Evolutionary conservation across 2,329 filamentous ascomycete species (phyloP).

Genomic region (Lasiodiplodia theobromae): DNA sequence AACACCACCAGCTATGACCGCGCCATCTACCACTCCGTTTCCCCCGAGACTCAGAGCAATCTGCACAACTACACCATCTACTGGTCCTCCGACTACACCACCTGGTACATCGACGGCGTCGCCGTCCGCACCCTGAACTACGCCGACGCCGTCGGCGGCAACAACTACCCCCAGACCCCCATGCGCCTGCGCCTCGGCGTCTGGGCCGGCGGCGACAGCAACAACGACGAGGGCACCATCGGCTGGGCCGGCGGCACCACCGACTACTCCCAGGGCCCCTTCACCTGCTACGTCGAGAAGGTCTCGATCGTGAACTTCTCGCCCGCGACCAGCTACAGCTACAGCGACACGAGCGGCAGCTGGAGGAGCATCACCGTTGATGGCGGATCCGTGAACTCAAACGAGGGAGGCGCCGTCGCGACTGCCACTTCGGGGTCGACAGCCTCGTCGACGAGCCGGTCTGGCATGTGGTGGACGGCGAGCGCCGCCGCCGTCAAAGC

Average conservation of each 20-base stretch:
- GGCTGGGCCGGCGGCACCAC: constrained; percentile 67
- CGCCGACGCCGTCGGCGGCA: constrained; percentile 58
- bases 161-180: constrained; percentile 74
- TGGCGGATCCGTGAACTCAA: constrained; percentile 31
- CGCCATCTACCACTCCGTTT: constrained; percentile 63
- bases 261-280: constrained; percentile 50
- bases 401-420: constrained; percentile 21
- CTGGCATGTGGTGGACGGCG: constrained; percentile 30
- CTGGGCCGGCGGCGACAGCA: constrained; percentile 51
- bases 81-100: constrained; percentile 69
- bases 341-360: constrained; percentile 50
- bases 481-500: constrained; percentile 15
- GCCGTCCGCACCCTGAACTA: constrained; percentile 66
- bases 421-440: constrained; percentile 9
- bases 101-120: constrained; percentile 71
- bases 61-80: constrained; percentile 69
- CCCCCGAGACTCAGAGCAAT: constrained; percentile 55
- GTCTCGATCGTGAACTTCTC: constrained; percentile 55
- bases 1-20: constrained; percentile 70
- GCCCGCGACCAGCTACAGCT: constrained; percentile 53
- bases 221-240: constrained; percentile 60
- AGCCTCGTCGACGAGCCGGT: not conserved
- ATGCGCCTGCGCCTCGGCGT: constrained; percentile 58
- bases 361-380: constrained; percentile 52
- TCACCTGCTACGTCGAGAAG: constrained; percentile 54